These are phyloP conservation scores for Candida corydali DNA, from an alignment of 805 yeast genomes.

Conservation along the genomic window DNA sequence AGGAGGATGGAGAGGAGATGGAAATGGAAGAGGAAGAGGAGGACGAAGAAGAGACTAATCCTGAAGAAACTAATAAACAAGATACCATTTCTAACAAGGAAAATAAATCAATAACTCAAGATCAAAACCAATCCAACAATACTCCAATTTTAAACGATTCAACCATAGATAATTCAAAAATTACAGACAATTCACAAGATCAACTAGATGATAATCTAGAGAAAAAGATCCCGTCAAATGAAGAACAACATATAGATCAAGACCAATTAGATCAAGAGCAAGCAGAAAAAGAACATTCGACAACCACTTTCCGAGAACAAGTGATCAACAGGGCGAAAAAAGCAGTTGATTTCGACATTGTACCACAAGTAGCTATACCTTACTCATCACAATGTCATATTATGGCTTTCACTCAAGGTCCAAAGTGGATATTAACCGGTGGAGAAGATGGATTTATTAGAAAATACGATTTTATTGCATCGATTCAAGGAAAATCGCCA, in stretches of 20 bases:
- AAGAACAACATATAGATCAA: too few relatives aligned
- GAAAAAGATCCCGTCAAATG: too few relatives aligned
- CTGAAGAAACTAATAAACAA: too few relatives aligned
- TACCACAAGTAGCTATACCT: constrained; percentile 86
- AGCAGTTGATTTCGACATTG: constrained; percentile 61
- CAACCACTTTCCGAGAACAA: constrained; percentile 18
- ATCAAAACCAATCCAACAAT: too few relatives aligned
- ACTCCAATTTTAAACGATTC: too few relatives aligned
- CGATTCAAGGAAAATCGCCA: constrained; percentile 82
- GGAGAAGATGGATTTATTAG: constrained; percentile 95
- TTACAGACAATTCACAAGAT: too few relatives aligned
- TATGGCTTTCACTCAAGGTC: constrained; percentile 71
- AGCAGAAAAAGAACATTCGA: constrained; percentile 9
- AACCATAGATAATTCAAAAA: too few relatives aligned
- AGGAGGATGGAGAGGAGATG: constrained; percentile 16
- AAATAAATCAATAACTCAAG: too few relatives aligned
- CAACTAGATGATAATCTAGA: too few relatives aligned
- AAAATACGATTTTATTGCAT: constrained; percentile 79
- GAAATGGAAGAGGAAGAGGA: constrained; percentile 14
- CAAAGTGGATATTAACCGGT: constrained; percentile 86
- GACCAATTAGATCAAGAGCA: constrained; percentile 16
- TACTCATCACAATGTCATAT: constrained; percentile 76
- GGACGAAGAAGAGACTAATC: constrained; percentile 15
- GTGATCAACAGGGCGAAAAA: constrained; percentile 41
- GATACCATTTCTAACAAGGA: too few relatives aligned